Base-by-base conservation (phyloP, 176 grass and related monocot genomes). In the Alopecurus myosuroides region DNA sequence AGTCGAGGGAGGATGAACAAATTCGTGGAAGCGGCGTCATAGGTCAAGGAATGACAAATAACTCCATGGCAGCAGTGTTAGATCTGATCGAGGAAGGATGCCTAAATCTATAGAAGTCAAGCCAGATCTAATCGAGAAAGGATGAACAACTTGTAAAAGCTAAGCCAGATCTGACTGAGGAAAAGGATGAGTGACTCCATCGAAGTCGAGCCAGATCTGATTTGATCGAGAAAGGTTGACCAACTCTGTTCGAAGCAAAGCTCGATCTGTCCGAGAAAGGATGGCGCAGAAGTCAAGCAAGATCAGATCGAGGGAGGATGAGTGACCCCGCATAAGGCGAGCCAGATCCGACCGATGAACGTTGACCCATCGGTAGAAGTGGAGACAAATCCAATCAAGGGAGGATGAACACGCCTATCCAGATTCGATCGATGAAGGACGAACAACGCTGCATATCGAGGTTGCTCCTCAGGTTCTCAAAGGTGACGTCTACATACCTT, bases 261-360 rank as follows among this genome's bases (percentile, higher is more conserved):
- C 51, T 6, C 22, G 7, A n/a, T 53, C 2, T 2, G 7, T 0
- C 22, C 1, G 20, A 53, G 20, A 20, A 22, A 53, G 17, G 18
- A 20, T 1, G 18, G 20, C 2, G 20, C 26, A 13, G n/a, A 58
- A 7, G 29, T 0, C 14, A 5, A 64, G 5, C 6, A 5, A 8
- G 60, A 33, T 64, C 14, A 13, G 2, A 28, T 29, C 11, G 0
- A 15, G 25, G 1, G 14, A 14, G 23, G 62, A 19, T 65, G 30
- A 8, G 0, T 7, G 0, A 18, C 1, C 19, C 0, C 0, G 14
- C 28, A 60, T 0, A 58, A 28, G 14, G 1, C 5, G 53, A 15
- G 26, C 25, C 3, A 15, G 23, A 61, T 61, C 25, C 0, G 11
- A 29, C 2, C 9, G 3, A 11, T 4, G 9, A 13, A 29, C 11